Evolutionary conservation across 2,329 filamentous ascomycete species (phyloP), one percentile per base, ranked within the genome.

Genomic region (Chrysoporthe puriensis): DNA sequence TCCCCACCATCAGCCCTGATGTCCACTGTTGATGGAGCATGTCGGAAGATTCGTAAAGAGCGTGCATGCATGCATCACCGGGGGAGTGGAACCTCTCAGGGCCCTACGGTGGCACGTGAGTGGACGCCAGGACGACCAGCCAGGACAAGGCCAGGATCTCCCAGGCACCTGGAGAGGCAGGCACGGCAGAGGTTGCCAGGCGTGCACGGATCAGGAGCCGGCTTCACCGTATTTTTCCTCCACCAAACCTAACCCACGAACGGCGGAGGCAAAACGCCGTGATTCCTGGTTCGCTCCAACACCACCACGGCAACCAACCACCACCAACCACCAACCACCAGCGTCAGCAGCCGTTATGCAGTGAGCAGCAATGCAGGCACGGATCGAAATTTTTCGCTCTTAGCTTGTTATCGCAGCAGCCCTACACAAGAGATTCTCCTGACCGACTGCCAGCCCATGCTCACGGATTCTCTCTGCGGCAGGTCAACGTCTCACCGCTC

Each of bases 341-440:
- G 32, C 21, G 26, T 36, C 26, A 8, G 26, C 60, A 44, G 13
- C 32, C 7, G 21, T 40, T 21, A 57, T 44, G 40, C 36, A 64
- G 50, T 64, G 62, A 64, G 63, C 63, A 64, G 63, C 63, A 59
- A 59, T 50, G 54, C 63, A 64, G 54, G 42, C 54, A 48, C 63
- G 9, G 14, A 36, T 18, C 16, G 16, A 64, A 46, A 21, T 50
- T 64, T 59, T 57, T 46, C 42, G 0, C 40, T n/a, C 14, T 16
- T 42, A 50, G 40, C 42, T 26, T 36, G 14, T n/a, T 46, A 40
- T 11, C n/a, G 26, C 43, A 46, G 26, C 62, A 44, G 14, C 50
- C 32, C 48, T 34, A 18, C 11, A 36, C 16, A n/a, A 63, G 6
- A 40, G 26, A 48, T 64, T 43, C 34, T 57, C 52, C 36, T 40